Evolutionary conservation across 1,284 basidiomycete genomes (phyloP), one percentile per base, ranked within the genome.

Genomic region (Pholiota adiposa): DNA sequence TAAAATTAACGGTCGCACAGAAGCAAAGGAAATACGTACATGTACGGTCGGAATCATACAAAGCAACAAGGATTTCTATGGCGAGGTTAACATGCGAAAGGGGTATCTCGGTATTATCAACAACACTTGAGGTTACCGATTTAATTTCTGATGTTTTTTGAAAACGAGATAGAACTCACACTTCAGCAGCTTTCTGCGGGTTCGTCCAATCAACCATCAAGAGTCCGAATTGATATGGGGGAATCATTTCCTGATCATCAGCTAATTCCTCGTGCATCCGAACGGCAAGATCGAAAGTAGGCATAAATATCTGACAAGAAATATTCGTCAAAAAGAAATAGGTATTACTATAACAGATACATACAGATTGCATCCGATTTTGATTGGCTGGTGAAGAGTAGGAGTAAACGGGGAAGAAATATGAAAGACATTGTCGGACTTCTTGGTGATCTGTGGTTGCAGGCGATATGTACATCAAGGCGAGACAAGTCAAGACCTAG

Each of bases 151-250:
- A 5, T 31, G 5, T 31, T 31, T 31, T 31, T 51, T 18, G 21
- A 27, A 55, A n/a, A 33, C 55, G n/a, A 34, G 5, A 51, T 25
- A 48, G 4, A 21, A 61, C 73, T 58, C 46, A 78, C 76, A 70
- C 63, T 51, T 69, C 58, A 81, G 89, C 82, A 29, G 85, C 85
- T 70, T 94, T 96, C 67, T 86, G 81, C 0, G 96, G 93, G 73
- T 98, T 92, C 1, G 92, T 94, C 97, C 97, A 99, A 69, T 98
- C 96, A 2, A 93, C 79, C 65, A 99, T 84, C 77, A 98, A 87
- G 23, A 90, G 75, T 0, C 89, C 92, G 59, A 97, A 89, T 70
- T 96, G 94, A 12, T 85, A 73, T 0, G 94, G 88, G 0, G 88
- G 80, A 16, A 96, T 85, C 87, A 96, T 93, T 23, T 88, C 86